These are phyloP conservation scores for Tylopilus vinaceipallidus DNA, from an alignment of 768 basidiomycete genomes.

Conservation along the genomic window DNA sequence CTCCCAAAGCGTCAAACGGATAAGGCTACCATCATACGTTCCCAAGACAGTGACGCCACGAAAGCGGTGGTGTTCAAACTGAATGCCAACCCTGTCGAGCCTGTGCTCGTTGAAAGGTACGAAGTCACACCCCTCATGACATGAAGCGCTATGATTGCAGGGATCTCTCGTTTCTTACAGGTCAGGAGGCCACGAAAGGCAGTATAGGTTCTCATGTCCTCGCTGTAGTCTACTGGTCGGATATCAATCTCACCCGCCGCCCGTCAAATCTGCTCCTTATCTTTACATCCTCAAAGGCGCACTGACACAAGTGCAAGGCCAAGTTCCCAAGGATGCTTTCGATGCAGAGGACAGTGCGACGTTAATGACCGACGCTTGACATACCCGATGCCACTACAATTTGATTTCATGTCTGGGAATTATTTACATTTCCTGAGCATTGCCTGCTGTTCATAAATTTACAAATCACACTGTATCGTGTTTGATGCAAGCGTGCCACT, in stretches of 20 bases:
- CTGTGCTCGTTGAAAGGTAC: conserved; percentile 79
- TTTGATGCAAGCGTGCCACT: too few species aligned
- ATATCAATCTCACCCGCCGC: conserved; percentile 78
- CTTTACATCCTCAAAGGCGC: conserved; percentile 80
- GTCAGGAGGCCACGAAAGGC: conserved; percentile 68
- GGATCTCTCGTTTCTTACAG: conserved; percentile 34
- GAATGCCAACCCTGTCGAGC: conserved; percentile 68
- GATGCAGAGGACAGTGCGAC: conserved; percentile 41
- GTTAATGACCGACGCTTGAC: conserved; percentile 4
- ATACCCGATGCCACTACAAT: not conserved
- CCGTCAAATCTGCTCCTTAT: conserved; percentile 73
- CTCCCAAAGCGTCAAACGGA: conserved; percentile 77
- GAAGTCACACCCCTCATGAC: conserved; percentile 20
- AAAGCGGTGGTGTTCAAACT: conserved; percentile 82
- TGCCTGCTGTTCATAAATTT: not conserved
- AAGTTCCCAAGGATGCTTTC: conserved; percentile 82
- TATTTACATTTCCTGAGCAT: not conserved
- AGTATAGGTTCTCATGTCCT: conserved; percentile 62
- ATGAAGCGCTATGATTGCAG: conserved; percentile 18
- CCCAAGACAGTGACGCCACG: conserved; percentile 55
- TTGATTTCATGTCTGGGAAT: not conserved
- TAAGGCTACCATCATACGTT: conserved; percentile 75
- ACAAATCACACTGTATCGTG: not conserved
- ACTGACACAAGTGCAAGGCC: conserved; percentile 85
- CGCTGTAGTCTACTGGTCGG: conserved; percentile 49